Base-by-base conservation (phyloP, 1,139 yeast genomes). In the Geotrichum histeridarum region DNA sequence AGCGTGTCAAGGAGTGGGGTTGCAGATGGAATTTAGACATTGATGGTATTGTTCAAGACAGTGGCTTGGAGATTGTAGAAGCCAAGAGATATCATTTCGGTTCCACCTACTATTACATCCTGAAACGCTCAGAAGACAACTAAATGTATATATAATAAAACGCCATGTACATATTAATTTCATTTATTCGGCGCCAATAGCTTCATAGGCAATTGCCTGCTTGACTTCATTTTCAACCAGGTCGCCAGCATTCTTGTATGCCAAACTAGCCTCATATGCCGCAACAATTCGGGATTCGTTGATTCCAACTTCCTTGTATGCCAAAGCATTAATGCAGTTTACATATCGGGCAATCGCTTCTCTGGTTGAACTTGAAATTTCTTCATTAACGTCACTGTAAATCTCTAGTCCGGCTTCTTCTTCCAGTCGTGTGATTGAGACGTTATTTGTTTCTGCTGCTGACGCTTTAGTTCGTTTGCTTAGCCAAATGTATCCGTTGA, bases 1-100 rank as follows among this genome's bases (percentile, higher is more conserved):
- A 82, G 61, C 84, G 97, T 71, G 81, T 91, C 74, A 80, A 86
- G 60, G 83, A 86, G 11, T 93, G 98, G 98, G 98, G 97, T 2
- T 93, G 99, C 71, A 76, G 98, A 66, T 93, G 98, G 97, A 93
- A 93, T 66, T 75, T 93, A 60, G 98, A 93, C 66, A 88, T 93
- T 61, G 95, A 90, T 36, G 93, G 84, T 63, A 77, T 93, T 53
- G 77, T 93, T 33, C 91, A 86, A 64, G 83, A 82, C 58, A 84
- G 95, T 12, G 96, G 95, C 0, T 76, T 93, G 58, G 94, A 87
- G 61, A 78, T 93, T 42, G 87, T 91, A 1, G 83, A 81, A 61
- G 90, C 87, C 63, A 81, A 81, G 61, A 76, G 95, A 62, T 84
- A 83, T 30, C 97, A 93, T 72, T 77, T 93, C 59, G 98, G 99